Base-by-base conservation (phyloP, 192 early-diverging fungal genomes). In the Radiomyces spectabilis region DNA sequence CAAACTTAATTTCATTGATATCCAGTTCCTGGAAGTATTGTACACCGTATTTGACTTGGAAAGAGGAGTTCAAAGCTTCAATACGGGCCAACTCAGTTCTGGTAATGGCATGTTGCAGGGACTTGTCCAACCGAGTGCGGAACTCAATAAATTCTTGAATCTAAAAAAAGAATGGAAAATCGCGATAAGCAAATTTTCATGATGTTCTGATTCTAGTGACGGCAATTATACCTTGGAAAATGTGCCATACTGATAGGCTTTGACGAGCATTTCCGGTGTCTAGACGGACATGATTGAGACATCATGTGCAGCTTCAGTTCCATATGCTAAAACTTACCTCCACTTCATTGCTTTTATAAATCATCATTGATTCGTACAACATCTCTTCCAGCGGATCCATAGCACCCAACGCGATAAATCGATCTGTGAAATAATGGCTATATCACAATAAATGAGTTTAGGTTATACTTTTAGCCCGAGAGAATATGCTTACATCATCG, bases 211-310 rank as follows among this genome's bases (percentile, higher is more conserved):
- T 15, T 31, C n/a, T n/a, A n/a, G n/a, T n/a, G n/a, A n/a, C n/a
- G n/a, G n/a, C n/a, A n/a, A n/a, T n/a, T n/a, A n/a, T 77, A 85
- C 83, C 74, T 91, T 94, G 1, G 93, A 92, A 66, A 85, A 95
- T 0, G 92, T 91, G 4, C 79, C 85, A 51, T 83, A 85, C 48
- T 87, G 80, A 65, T 88, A 93, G 0, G 87, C 92, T 30, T 88
- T 76, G 16, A 91, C 78, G 26, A 95, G 72, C 81, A 93, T 91
- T 54, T 89, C 88, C 1, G 93, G 91, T 0, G 92, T 88, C 76
- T 87, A 69, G 8, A 22, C 9, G 53, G 39, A n/a, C 7, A 52
- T 25, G 29, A n/a, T 7, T 22, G 22, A 12, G 26, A 27, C 15
- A 34, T 21, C 22, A 39, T 2, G 40, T 8, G 4, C 2, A 45